phyloP scores from a whole-genome alignment of 225 moss, liverwort and hornwort species.

The Physcomitrium patens region DNA sequence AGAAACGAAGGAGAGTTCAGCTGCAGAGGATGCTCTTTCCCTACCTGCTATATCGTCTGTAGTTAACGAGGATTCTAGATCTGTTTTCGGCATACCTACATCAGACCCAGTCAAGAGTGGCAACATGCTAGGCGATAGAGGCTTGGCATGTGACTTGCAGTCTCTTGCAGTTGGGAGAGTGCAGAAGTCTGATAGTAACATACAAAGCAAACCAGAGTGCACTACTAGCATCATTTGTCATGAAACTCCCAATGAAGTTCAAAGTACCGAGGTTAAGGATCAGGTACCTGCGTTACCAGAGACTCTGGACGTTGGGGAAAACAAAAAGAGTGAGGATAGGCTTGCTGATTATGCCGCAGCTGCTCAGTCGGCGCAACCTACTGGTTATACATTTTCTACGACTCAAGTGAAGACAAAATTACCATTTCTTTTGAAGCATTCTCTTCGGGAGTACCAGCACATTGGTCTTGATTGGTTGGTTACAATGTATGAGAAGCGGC shows the following conservation, averaged over 20 bases:
- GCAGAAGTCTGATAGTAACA: neutral
- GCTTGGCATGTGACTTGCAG: slow-evolving; percentile 11
- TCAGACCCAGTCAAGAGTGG: neutral
- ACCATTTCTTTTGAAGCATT: slow-evolving; percentile 95
- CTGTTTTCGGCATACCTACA: neutral
- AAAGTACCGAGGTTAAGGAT: slow-evolving; percentile 15
- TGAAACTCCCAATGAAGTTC: neutral
- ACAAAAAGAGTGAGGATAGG: slow-evolving; percentile 71
- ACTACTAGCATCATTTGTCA: neutral
- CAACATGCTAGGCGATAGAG: slow-evolving; percentile 19
- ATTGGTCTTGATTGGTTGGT: slow-evolving; percentile 98
- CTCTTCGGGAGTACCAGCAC: slow-evolving; percentile 97
- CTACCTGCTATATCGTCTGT: neutral
- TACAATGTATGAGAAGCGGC: slow-evolving; percentile 99
- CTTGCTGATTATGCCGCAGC: slow-evolving; percentile 93
- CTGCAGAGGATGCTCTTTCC: neutral
- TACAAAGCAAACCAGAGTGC: neutral
- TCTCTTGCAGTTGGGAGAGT: slow-evolving; percentile 3
- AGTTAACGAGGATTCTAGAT: slow-evolving; percentile 7
- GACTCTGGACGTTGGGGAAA: slow-evolving; percentile 41
- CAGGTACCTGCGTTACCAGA: slow-evolving; percentile 28
- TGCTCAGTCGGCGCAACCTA: slow-evolving; percentile 96
- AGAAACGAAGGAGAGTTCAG: slow-evolving; percentile 12
- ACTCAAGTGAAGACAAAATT: slow-evolving; percentile 96
- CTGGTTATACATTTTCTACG: slow-evolving; percentile 92